These are phyloP conservation scores for Hymenoscyphus albidus DNA, from an alignment of 2,329 filamentous ascomycete genomes.

Conservation along the genomic window DNA sequence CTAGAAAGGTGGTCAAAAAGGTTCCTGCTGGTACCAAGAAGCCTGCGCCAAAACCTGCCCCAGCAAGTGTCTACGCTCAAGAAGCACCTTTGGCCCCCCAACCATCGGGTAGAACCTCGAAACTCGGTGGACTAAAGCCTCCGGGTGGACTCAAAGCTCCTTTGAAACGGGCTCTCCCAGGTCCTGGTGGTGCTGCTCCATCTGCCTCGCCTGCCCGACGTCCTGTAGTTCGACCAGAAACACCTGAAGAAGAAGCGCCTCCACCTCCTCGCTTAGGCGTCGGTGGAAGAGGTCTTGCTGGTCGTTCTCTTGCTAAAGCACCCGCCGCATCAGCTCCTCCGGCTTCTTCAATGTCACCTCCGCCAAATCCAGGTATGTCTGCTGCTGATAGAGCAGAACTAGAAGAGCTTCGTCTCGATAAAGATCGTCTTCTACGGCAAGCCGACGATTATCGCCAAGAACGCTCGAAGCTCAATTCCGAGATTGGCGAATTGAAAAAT, in stretches of 20 bases:
- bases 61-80: slow-evolving; percentile 40
- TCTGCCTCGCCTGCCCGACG: slow-evolving; percentile 45
- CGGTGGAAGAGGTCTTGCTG: slow-evolving; percentile 67
- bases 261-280: slow-evolving; percentile 34
- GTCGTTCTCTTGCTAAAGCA: slow-evolving; percentile 74
- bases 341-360: slow-evolving; percentile 51
- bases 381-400: slow-evolving; percentile 87
- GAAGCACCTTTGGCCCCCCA: slow-evolving; percentile 56
- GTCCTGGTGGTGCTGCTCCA: slow-evolving; percentile 40
- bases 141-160: slow-evolving; percentile 51
- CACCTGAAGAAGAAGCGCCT: slow-evolving; percentile 41
- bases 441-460: slow-evolving; percentile 80
- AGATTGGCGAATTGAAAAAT: slow-evolving; percentile 92
- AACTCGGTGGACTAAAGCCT: slow-evolving; percentile 52
- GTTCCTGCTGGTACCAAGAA: slow-evolving; percentile 45
- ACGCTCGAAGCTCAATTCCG: slow-evolving; percentile 73
- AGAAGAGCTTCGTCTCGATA: slow-evolving; percentile 79
- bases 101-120: slow-evolving; percentile 53
- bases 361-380: slow-evolving; percentile 63
- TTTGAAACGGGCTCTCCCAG: slow-evolving; percentile 50
- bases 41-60: slow-evolving; percentile 39
- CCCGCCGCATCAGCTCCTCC: slow-evolving; percentile 47
- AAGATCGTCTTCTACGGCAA: slow-evolving; percentile 71
- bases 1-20: slow-evolving; percentile 43
- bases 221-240: slow-evolving; percentile 45